Evolutionary conservation across 2,329 filamentous ascomycete genomes (phyloP).

Genomic region (Diaporthe vexans): DNA sequence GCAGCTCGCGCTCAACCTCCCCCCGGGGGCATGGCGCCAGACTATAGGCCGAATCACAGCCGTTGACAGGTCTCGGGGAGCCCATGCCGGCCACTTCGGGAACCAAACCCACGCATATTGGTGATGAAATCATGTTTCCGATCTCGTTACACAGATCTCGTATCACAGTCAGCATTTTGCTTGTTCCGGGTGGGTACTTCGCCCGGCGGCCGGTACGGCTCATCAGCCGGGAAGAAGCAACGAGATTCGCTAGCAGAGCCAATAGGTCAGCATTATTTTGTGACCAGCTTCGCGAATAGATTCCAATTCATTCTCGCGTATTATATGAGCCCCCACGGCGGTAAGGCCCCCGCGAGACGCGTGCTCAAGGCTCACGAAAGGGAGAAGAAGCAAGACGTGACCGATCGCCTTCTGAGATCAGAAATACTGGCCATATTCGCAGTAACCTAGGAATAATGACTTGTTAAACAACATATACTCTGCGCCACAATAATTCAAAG

Average conservation of each 20-base stretch:
- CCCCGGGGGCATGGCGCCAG: not conserved
- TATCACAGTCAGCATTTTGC: slow-evolving; percentile 15
- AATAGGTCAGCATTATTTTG: not conserved
- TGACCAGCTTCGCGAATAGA: not conserved
- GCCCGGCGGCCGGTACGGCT: not conserved
- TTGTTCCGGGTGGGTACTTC: not conserved
- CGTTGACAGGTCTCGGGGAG: slow-evolving; percentile 10
- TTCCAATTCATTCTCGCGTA: not conserved
- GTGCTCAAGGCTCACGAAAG: not conserved
- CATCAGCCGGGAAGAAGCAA: not conserved
- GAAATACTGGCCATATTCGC: not conserved
- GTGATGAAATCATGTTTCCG: not conserved
- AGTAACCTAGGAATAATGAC: too few relatives aligned
- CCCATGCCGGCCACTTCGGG: not conserved
- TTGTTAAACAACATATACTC: not conserved
- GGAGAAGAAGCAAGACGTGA: not conserved
- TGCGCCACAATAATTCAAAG: not conserved
- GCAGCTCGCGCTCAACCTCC: not conserved
- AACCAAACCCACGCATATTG: not conserved
- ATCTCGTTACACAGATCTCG: slow-evolving; percentile 30
- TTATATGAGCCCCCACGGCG: not conserved
- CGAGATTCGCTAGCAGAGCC: not conserved
- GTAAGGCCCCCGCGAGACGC: not conserved
- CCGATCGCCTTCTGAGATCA: not conserved
- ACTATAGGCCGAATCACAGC: not conserved